Evolutionary conservation across 768 basidiomycete species (phyloP), one percentile per base, ranked within the genome.

Genomic region (Lactarius vividus): DNA sequence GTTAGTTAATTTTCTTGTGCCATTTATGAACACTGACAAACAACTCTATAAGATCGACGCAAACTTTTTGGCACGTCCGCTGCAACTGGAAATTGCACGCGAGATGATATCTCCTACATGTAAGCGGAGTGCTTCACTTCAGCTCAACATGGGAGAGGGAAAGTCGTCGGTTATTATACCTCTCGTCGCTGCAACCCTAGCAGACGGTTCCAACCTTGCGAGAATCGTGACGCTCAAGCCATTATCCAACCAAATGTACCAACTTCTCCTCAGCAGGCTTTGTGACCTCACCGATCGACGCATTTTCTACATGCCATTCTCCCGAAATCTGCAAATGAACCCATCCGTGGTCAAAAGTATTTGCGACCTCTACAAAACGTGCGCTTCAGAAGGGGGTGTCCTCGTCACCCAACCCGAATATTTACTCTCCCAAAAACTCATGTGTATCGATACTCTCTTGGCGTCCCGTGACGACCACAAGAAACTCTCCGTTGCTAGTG

Each of bases 141-240:
- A 85, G 49, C 78, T 85, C 26, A 83, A 85, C 55, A 85, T 85
- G 84, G 84, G 84, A 1, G 84, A 85, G 63, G 85, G 84, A 4
- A 84, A 85, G 64, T 79, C 81, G 7, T 75, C 78, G 11, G 81
- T 83, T 4, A 85, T 85, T n/a, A 77, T 84, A 3, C 84, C 84
- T 0, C 71, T 84, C 28, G 73, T 77, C 1, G 74, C 76, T 0
- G 66, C 77, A 6, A 68, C 71, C 1, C 74, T 85, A 8, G 79
- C 84, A 0, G 75, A 84, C 66, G 78, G 81, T 0, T 18, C 74
- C 1, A 77, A 73, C 37, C 74, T 85, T 2, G 81, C 79, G 42
- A 78, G 84, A 8, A 77, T 86, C 37, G 73, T 86, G 8, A 79
- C 82, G 28, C 75, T 84, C 18, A 84, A 83, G 61, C 72, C 82